Evolutionary conservation across 352 stramenopile species (phyloP), one percentile per base, ranked within the genome.

Genomic region (Paralagenidium karlingii): DNA sequence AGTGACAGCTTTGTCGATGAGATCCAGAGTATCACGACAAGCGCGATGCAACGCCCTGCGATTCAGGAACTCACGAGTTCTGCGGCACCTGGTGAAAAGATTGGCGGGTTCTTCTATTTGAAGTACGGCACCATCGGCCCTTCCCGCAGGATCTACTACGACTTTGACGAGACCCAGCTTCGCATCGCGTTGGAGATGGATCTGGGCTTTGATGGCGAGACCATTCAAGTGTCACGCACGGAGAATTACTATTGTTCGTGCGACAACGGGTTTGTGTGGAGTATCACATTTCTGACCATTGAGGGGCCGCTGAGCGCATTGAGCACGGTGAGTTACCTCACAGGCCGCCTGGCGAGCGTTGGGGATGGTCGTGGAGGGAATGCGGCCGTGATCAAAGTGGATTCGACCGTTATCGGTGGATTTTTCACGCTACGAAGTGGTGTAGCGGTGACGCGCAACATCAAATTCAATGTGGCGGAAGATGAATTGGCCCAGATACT

Each of bases 191-290:
- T 90, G 6, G 68, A 92, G 34, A 51, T 85, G 11, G 78, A 89
- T 44, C 53, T 92, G n/a, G 70, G 69, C 1, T 79, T 89, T 43
- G 65, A 55, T 0, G 46, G 55, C 16, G 53, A 82, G 18, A 79
- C 67, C 12, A 60, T 87, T 7, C 56, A 48, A 24, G 69, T 92
- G 11, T 58, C 51, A 2, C 60, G 78, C 0, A 45, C 53, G 5
- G 51, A 57, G 22, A 92, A 92, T 28, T 80, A 59, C 0, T 86
- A 64, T 38, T 90, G 78, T 41, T 69, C 48, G 6, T 88, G 78
- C 49, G 64, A 51, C 10, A 66, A 82, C 38, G 75, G 46, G 13
- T 92, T 66, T 37, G 38, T 84, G 15, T 92, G 78, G 78, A 55
- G 47, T 18, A 82, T 92, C 30, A 87, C 73, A 19, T 90, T 92